Evolutionary conservation across 805 yeast species (phyloP), one percentile per base, ranked within the genome.

Genomic region (Candida cerambycidarum): DNA sequence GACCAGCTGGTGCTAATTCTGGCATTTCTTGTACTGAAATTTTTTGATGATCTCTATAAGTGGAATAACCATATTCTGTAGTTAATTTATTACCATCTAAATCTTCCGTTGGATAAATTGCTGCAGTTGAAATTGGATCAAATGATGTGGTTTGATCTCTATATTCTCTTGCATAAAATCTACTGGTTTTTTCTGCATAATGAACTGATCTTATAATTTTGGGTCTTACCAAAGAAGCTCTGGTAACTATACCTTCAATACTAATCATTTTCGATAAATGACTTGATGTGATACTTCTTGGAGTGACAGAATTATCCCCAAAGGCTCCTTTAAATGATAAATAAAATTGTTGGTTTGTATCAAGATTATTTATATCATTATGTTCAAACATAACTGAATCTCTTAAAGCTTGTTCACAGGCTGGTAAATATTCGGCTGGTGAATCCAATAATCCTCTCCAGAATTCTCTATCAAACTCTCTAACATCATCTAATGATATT

Each of bases 1-100:
- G 98, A 43, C 99, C 99, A 0, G 98, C 95, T 12, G 98, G 99
- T 1, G 98, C 97, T 49, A 83, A 75, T 67, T 93, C 98, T 1
- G 99, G 98, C 88, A 93, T 87, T 68, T 93, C 99, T 63, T 93
- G 99, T 28, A 93, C 84, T 0, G 97, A 80, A 28, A 93, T 77
- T 30, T 89, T 85, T 66, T 93, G 99, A 61, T 92, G 97, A 65
- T 93, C 99, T 54, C 92, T 76, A 62, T 88, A 93, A 21, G 95
- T 89, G 6, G 90, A 83, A 58, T 82, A 85, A 1, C 99, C 99
- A 57, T 88, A 93, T 62, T 93, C 98, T 0, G 97, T 90, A 14
- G 79, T 75, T 51, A 93, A 69, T 53, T 87, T 88, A 65, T 90
- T 83, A 5, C 97, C 97, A 36, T 89, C 93, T 13, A 86, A 77